Base-by-base conservation (phyloP, 2,329 filamentous ascomycete genomes). In the Ceratocystis colombiana region DNA sequence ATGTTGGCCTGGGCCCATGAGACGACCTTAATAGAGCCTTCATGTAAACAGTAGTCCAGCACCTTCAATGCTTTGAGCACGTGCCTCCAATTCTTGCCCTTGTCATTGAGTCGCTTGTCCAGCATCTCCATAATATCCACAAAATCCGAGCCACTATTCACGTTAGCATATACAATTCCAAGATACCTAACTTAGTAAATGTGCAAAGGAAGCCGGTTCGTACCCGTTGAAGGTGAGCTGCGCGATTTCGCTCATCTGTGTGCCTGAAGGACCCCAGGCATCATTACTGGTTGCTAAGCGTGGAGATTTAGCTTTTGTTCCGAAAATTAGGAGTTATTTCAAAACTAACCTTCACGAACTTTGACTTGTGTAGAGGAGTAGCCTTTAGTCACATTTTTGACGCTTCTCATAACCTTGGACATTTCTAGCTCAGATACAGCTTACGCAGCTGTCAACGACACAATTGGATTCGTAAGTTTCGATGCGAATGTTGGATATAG, bases 71-170 rank as follows among this genome's bases (percentile, higher is more conserved):
- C 95, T 78, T 99, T 99, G 68, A 99, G 80, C 12, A 99, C 94
- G 75, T 99, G 94, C 72, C 94, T 87, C 94, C 94, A 99, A 76
- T 99, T 99, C 82, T 97, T 99, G 74, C 94, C 94, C 77, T 99
- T 97, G 77, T 99, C 94, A 73, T 99, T 99, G 73, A 99, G 80
- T 71, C 94, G 88, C 80, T 97, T 97, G 78, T 99, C 94, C 71
- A 99, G 82, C 90, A 99, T 99, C 76, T 99, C 94, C 88, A 99
- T 96, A 73, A 99, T 96, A 75, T 99, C 93, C 79, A 96, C 96
- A 79, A 99, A 99, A 76, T 97, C 94, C 77, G 88, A 93, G 45
- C 91, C 92, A 74, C 93, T 96, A 70, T 53, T 50, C 53, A 45
- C 44, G 57, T 50, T 28, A 67, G 37, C 12, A 66, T 55, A 25